Evolutionary conservation across 2,329 filamentous ascomycete genomes (phyloP), one percentile per base, ranked within the genome.

Genomic region (Claviceps purpurea): DNA sequence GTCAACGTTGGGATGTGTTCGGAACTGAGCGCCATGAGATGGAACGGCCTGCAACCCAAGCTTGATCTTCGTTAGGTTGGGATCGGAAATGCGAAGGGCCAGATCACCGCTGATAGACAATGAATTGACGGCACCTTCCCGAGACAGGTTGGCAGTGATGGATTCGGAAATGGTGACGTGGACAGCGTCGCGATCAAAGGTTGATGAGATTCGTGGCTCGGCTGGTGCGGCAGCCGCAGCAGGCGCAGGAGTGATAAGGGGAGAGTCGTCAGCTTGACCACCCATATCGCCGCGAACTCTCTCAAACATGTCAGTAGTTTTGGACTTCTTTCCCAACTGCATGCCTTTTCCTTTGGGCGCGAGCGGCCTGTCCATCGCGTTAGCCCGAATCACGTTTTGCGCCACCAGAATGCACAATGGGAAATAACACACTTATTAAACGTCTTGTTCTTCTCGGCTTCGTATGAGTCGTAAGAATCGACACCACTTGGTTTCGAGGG

Each of bases 291-390:
- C 88, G 59, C 89, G 85, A 38, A 98, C 90, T 62, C 90, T 87
- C 70, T 97, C 91, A 66, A 95, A 97, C 77, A 97, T 95, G 68
- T 95, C 91, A 34, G 87, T 95, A 22, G 88, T 90, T 75, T 97
- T 97, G 55, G 88, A 95, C 74, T 98, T 98, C 76, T 97, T 97
- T 70, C 93, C 93, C 53, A 98, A 76, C 70, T 97, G 91, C 94
- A 98, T 98, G 60, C 93, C 93, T 75, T 98, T 98, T 62, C 89
- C 89, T 71, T 94, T 89, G 54, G 84, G 79, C 49, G 87, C 80
- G 62, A 80, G 65, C 49, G 77, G 72, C 63, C 75, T 80, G 57
- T n/a, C 47, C 44, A 30, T 39, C 18, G n/a, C 10, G 37, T 51
- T 44, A 41, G 30, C 45, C 37, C 18, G 14, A 39, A n/a, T 7